These are phyloP conservation scores for Neofusicoccum sp. DNA, from an alignment of 2,329 filamentous ascomycete species.

Conservation along the genomic window DNA sequence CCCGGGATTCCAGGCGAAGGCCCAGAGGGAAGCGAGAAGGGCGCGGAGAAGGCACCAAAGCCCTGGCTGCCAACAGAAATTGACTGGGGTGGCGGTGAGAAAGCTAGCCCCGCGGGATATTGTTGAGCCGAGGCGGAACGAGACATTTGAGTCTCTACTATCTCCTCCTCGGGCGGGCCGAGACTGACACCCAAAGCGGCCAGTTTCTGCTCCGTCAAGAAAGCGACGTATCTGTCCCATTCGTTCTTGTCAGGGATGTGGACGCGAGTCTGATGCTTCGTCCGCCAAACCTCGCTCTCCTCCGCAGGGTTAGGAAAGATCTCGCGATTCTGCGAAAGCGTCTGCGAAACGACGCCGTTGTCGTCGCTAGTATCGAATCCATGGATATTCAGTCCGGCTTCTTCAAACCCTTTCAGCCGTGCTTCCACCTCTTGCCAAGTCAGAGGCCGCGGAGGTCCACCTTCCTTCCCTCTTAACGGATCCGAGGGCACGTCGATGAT, in stretches of 20 bases:
- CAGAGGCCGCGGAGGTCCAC: constrained; percentile 44
- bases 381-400: constrained; percentile 65
- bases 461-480: constrained; percentile 40
- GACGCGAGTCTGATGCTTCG: constrained; percentile 59
- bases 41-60: constrained; percentile 31
- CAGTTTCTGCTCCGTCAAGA: constrained; percentile 86
- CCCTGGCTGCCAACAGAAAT: constrained; percentile 74
- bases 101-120: constrained; percentile 56
- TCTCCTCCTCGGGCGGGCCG: constrained; percentile 73
- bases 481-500: constrained; percentile 45
- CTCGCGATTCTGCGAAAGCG: constrained; percentile 59
- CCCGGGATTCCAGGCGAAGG: constrained; percentile 44
- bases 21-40: constrained; percentile 56
- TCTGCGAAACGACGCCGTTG: constrained; percentile 20
- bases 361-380: constrained; percentile 65
- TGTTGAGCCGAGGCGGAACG: constrained; percentile 69
- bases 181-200: constrained; percentile 84
- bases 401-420: constrained; percentile 66
- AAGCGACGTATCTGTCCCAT: constrained; percentile 78
- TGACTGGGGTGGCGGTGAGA: constrained; percentile 79
- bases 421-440: constrained; percentile 54
- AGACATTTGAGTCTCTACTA: constrained; percentile 62
- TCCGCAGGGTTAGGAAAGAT: constrained; percentile 59
- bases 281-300: constrained; percentile 47
- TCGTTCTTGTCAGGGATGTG: constrained; percentile 68